Evolutionary conservation across 106 monocot species (phyloP), one percentile per base, ranked within the genome.

Genomic region (Platanthera zijinensis): DNA sequence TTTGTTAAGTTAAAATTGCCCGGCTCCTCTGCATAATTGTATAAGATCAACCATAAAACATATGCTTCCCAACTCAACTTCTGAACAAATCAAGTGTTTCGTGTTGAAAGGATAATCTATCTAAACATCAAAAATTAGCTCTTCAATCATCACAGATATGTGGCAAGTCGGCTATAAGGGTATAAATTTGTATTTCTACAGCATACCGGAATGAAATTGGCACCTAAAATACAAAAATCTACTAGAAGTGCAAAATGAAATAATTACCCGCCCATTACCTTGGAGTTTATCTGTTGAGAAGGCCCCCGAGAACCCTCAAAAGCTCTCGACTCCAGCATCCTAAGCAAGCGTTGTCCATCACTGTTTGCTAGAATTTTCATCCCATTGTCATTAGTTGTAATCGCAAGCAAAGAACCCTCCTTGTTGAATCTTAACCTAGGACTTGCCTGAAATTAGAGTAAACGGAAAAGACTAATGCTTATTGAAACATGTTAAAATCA

Each of bases 311-410:
- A 89, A 50, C 89, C 88, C 46, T 99, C 94, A 87, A 83, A 99
- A 63, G 97, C 70, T 72, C 97, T 87, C 76, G 85, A 87, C 81
- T 99, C 97, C 49, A 90, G 80, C 81, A 91, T 92, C 78, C 97
- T 87, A 73, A 99, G 80, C 79, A 99, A 81, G 14, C 92, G 91
- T n/a, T 92, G 87, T 51, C 97, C 97, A 90, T 99, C 97, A 79
- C 81, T 69, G 52, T 99, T 99, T 64, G 97, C 97, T 57, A 99
- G 77, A 48, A 99, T 94, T 80, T 94, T 99, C 32, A 99, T 92
- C 62, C 97, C 97, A 83, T 84, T 94, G n/a, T 99, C 97, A 56
- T 51, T 90, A 50, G 96, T 93, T 68, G 97, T 94, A 79, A 99
- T 84, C 7, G 97, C 97, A 71, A 99, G 91, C 52, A 99, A 81